A percentile compares a stretch with the other conserved stretches of the same genome.
Conservation (phyloP, 2,329 filamentous ascomycete genomes). For the Chrysosphaeria jannelii region DNA sequence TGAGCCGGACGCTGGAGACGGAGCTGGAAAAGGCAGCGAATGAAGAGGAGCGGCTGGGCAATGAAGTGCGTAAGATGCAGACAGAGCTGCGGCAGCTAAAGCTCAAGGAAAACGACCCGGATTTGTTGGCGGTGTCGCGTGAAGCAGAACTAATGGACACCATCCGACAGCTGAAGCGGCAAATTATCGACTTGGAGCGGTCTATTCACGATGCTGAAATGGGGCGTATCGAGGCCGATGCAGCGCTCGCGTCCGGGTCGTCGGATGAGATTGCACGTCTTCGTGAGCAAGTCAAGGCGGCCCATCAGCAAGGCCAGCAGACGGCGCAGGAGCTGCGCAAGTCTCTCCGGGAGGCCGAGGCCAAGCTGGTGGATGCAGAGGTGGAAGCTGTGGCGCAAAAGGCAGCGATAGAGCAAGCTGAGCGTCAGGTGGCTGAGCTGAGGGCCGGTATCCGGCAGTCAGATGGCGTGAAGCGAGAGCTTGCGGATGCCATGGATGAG, state of each 20-base stretch:
- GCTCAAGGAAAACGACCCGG: conserved; percentile 13
- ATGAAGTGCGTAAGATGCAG: conserved; percentile 22
- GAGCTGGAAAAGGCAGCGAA: conserved; percentile 33
- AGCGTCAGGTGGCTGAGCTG: conserved; percentile 15
- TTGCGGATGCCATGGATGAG: conserved; percentile 27
- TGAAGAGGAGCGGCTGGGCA: conserved; percentile 31
- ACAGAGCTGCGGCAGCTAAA: conserved; percentile 22
- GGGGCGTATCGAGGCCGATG: conserved; percentile 16
- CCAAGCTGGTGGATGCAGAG: conserved; percentile 13
- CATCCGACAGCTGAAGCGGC: conserved; percentile 30
- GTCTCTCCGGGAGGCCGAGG: conserved; percentile 19
- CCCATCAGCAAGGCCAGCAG: too few relatives aligned
- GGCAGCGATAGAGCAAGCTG: conserved; percentile 9
- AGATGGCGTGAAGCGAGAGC: conserved; percentile 20
- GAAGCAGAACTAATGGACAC: conserved; percentile 30
- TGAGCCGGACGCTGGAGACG: conserved; percentile 32
- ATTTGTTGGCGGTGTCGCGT: conserved; percentile 24
- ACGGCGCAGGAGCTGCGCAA: conserved; percentile 22
- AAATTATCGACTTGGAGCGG: conserved; percentile 34
- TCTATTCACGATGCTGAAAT: conserved; percentile 32
- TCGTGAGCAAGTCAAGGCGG: conserved; percentile 26
- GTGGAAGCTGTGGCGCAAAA: conserved; percentile 6
- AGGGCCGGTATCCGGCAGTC: conserved; percentile 7
- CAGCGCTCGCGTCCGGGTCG: conserved; percentile 5
- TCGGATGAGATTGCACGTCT: conserved; percentile 25